Evolutionary conservation across 176 grass and related monocot species (phyloP).

Genomic region (Oryza glaberrima): DNA sequence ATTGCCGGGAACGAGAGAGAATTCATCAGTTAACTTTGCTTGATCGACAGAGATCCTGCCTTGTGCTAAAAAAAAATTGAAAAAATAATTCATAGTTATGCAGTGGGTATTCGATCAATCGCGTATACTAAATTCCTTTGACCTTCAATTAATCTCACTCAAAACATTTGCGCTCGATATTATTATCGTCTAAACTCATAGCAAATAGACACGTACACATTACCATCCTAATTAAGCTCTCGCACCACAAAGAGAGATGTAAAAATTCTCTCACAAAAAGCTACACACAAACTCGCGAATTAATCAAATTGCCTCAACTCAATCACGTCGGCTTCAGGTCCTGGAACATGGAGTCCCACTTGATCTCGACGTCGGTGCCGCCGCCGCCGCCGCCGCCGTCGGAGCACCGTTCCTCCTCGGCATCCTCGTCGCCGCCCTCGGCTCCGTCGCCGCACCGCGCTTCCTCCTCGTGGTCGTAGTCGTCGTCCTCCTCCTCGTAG

Average conservation of each 20-base stretch:
- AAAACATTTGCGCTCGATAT: not conserved
- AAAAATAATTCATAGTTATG: not conserved
- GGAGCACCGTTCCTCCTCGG: not conserved
- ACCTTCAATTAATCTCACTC: not conserved
- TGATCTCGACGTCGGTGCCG: constrained; percentile 28
- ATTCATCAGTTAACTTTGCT: too few relatives aligned
- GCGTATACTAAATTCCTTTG: not conserved
- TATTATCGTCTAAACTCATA: constrained; percentile 15
- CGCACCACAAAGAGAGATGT: constrained; percentile 15
- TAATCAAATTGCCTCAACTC: not conserved
- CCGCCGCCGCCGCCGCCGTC: not conserved
- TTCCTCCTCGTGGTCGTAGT: not conserved
- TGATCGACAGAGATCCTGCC: too few relatives aligned
- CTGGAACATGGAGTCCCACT: constrained; percentile 74
- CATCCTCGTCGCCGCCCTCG: not conserved
- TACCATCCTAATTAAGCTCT: not conserved
- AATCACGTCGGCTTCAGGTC: constrained; percentile 62
- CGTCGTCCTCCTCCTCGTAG: constrained; percentile 10
- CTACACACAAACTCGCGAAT: not conserved
- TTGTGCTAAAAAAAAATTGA: too few relatives aligned
- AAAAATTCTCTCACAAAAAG: constrained; percentile 40
- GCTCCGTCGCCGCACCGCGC: not conserved
- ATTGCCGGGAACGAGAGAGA: too few relatives aligned
- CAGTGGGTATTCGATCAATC: not conserved
- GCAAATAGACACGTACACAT: not conserved